A percentile compares a stretch with the other conserved stretches of the same genome.
Conservation (phyloP, 2,329 filamentous ascomycete genomes). For the Aureobasidium sp. region DNA sequence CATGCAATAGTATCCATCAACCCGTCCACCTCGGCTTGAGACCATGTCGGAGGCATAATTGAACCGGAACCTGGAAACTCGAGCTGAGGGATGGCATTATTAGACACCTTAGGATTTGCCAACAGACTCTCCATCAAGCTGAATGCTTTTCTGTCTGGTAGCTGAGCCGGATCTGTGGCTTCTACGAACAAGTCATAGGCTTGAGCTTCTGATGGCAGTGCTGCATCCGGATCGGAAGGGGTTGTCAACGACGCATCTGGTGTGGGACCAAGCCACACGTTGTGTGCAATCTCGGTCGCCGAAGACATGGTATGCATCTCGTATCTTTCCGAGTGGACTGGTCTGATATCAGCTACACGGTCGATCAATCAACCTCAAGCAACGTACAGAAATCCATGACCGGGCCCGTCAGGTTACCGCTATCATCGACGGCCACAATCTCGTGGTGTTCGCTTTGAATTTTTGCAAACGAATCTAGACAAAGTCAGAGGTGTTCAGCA, state of each 20-base stretch:
- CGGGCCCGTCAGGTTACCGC: constrained; percentile 64
- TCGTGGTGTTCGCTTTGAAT: constrained; percentile 65
- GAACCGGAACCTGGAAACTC: constrained; percentile 95
- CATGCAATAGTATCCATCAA: constrained; percentile 82
- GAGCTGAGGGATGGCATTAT: constrained; percentile 49
- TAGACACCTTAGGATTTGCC: constrained; percentile 8
- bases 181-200: constrained; percentile 71
- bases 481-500: constrained; percentile 29
- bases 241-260: constrained; percentile 56
- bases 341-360: not conserved
- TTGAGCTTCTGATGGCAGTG: constrained; percentile 10
- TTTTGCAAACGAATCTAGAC: constrained; percentile 53
- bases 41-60: constrained; percentile 77
- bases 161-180: constrained; percentile 73
- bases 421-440: constrained; percentile 67
- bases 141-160: constrained; percentile 63
- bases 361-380: not conserved
- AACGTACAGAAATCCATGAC: constrained; percentile 74
- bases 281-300: constrained; percentile 78
- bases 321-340: constrained; percentile 67
- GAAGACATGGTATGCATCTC: constrained; percentile 95
- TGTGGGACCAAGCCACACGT: constrained; percentile 85
- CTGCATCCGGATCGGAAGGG: constrained; percentile 43
- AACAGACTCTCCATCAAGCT: constrained; percentile 54
- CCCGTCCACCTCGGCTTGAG: constrained; percentile 72